Evolutionary conservation across 2,329 filamentous ascomycete genomes (phyloP).

Genomic region (Pyrenophora teres): DNA sequence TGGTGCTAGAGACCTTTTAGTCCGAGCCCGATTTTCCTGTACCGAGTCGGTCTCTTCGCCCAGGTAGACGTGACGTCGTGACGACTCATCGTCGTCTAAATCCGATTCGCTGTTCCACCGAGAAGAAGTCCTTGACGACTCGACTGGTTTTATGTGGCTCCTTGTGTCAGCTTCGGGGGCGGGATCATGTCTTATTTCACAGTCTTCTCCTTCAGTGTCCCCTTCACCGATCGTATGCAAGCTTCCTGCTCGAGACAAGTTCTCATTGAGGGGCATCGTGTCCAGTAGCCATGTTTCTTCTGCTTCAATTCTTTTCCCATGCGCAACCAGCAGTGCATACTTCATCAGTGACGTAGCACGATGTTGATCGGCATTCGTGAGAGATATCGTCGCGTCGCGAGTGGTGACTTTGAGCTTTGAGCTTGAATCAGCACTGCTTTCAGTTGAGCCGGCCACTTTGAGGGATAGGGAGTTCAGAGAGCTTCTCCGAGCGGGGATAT

Average conservation of each 20-base stretch:
- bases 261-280: not conserved
- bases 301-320: conserved; percentile 1
- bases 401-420: conserved; percentile 1
- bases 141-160: not conserved
- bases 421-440: not conserved
- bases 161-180: not conserved
- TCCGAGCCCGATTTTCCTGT: not conserved
- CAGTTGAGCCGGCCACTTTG: not conserved
- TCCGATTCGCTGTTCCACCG: too few relatives aligned
- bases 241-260: not conserved
- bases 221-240: not conserved
- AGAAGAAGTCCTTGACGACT: not conserved
- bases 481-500: conserved; percentile 33
- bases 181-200: not conserved
- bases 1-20: not conserved
- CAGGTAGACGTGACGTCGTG: not conserved
- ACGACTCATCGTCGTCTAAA: not conserved
- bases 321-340: conserved; percentile 5
- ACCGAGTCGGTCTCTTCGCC: not conserved
- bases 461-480: not conserved
- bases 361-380: conserved; percentile 3
- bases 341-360: conserved; percentile 7
- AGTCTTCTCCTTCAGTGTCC: not conserved
- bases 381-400: not conserved
- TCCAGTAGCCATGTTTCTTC: conserved; percentile 2